Evolutionary conservation across 1,139 yeast genomes (phyloP).

Genomic region (Taiozyma onychis): DNA sequence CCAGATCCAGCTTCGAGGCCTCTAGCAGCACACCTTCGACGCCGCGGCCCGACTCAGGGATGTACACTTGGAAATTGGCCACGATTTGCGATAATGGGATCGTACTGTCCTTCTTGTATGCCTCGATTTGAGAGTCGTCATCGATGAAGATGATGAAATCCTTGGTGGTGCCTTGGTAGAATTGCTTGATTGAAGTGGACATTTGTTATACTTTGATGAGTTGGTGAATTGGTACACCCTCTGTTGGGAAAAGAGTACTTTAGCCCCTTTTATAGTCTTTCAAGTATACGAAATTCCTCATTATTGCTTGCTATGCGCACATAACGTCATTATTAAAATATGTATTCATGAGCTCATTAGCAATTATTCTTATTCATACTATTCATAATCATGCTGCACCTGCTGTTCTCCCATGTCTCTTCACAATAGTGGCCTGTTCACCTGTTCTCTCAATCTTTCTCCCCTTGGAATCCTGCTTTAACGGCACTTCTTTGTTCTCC

Average conservation of each 20-base stretch:
- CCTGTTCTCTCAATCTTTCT: conserved; percentile 53
- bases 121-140: conserved; percentile 41
- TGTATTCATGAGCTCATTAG: no score
- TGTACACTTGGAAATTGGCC: conserved; percentile 58
- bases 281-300: no score
- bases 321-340: neutral
- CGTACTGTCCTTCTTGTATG: conserved; percentile 45
- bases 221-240: no score
- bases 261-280: neutral
- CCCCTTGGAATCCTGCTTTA: conserved; percentile 46
- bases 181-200: conserved; percentile 18
- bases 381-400: conserved; percentile 19
- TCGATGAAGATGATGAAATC: conserved; percentile 68
- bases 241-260: no score
- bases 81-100: conserved; percentile 62
- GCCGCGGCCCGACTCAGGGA: conserved; percentile 56
- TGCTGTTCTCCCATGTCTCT: conserved; percentile 22
- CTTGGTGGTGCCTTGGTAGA: conserved; percentile 57
- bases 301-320: neutral
- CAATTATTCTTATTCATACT: no score
- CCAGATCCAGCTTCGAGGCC: conserved; percentile 63
- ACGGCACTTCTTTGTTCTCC: conserved; percentile 50
- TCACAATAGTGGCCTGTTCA: conserved; percentile 44
- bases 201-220: neutral
- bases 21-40: conserved; percentile 65